These are phyloP conservation scores for Calocera viscosa DNA, from an alignment of 768 basidiomycete species.

Conservation along the genomic window DNA sequence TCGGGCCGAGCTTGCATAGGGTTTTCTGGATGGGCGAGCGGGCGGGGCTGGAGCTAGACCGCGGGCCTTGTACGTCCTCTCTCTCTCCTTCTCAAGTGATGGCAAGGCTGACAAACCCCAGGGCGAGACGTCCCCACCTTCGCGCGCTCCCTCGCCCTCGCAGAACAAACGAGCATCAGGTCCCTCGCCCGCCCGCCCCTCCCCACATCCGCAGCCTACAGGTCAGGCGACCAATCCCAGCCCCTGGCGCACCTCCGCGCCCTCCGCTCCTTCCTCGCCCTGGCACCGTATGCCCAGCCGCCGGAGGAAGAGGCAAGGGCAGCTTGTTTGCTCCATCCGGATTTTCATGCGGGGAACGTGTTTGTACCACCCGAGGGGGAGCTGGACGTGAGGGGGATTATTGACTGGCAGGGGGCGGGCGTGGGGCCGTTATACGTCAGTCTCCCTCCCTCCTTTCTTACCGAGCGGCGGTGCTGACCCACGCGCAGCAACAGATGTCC, in stretches of 20 bases:
- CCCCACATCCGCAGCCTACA: constrained; percentile 14
- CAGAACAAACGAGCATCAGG: constrained; percentile 19
- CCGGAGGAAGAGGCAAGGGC: constrained; percentile 15
- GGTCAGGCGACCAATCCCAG: background rate
- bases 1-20: constrained; percentile 25
- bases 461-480: background rate
- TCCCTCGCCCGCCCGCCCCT: constrained; percentile 14
- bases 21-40: constrained; percentile 26
- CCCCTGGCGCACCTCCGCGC: constrained; percentile 20
- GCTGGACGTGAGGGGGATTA: constrained; percentile 17
- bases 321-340: constrained; percentile 26
- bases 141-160: constrained; percentile 17
- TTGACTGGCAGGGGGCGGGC: constrained; percentile 24
- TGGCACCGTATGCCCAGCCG: constrained; percentile 24
- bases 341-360: constrained; percentile 23
- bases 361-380: constrained; percentile 21
- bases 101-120: constrained; percentile 13
- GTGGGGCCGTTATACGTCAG: background rate
- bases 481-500: background rate
- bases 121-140: constrained; percentile 19
- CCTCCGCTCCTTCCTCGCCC: constrained; percentile 18
- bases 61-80: constrained; percentile 28
- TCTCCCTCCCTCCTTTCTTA: background rate
- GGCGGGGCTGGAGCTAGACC: constrained; percentile 20
- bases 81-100: background rate